phyloP scores from a whole-genome alignment of 768 basidiomycete species.

The Lentinula boryana region DNA sequence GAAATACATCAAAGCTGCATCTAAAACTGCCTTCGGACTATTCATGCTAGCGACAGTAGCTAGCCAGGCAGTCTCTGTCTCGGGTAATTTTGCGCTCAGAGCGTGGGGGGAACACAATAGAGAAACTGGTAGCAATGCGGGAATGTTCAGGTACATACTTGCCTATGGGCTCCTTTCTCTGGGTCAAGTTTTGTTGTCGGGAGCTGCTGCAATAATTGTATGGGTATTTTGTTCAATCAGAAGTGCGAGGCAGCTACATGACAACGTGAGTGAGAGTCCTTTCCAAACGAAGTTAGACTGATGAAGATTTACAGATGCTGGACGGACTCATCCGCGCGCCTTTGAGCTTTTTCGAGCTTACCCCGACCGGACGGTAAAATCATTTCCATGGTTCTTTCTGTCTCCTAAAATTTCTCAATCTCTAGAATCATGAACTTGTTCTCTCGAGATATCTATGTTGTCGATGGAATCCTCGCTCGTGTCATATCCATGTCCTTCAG shows the following conservation, averaged over 20 bases:
- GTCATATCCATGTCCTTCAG: constrained; percentile 70
- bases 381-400: not conserved
- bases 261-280: constrained; percentile 42
- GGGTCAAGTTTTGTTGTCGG: constrained; percentile 46
- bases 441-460: constrained; percentile 80
- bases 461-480: constrained; percentile 78
- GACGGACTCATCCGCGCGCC: constrained; percentile 77
- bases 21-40: constrained; percentile 60
- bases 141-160: constrained; percentile 53
- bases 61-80: constrained; percentile 56
- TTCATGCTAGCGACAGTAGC: constrained; percentile 50
- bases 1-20: constrained; percentile 76
- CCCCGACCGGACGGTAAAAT: constrained; percentile 73
- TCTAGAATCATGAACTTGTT: constrained; percentile 83
- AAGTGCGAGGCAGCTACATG: constrained; percentile 72
- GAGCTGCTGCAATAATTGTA: constrained; percentile 55
- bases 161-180: constrained; percentile 68
- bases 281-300: not conserved
- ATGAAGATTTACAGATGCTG: constrained; percentile 51
- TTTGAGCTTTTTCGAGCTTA: constrained; percentile 84
- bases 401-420: not conserved
- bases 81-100: constrained; percentile 63
- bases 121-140: constrained; percentile 47
- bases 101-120: constrained; percentile 80
- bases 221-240: constrained; percentile 74